Evolutionary conservation across 225 moss, liverwort and hornwort species (phyloP).

Genomic region (Polytrichum commune): DNA sequence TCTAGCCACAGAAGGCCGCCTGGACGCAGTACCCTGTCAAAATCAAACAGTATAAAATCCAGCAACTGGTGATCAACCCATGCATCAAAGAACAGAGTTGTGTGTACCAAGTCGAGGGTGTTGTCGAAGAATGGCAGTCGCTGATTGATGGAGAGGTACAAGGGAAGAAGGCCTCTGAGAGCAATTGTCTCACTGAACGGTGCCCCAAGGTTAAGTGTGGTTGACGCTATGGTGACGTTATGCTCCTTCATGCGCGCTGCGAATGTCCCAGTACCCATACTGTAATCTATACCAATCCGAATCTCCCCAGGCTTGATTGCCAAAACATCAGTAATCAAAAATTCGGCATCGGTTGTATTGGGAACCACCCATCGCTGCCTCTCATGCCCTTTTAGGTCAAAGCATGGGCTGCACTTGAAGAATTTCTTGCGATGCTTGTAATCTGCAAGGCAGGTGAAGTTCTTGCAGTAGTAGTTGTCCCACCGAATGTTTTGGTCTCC

Average conservation of each 20-base stretch:
- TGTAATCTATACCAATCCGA: conserved; percentile 64
- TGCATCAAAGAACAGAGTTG: conserved; percentile 55
- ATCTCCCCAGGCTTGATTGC: conserved; percentile 58
- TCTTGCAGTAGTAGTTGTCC: conserved; percentile 25
- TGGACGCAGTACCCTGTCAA: conserved; percentile 61
- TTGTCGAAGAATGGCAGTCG: conserved; percentile 79
- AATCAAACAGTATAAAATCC: conserved; percentile 67
- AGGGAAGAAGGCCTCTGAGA: conserved; percentile 62
- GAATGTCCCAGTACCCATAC: conserved; percentile 61
- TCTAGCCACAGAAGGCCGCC: conserved; percentile 73
- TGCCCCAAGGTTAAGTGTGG: conserved; percentile 65
- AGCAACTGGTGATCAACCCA: conserved; percentile 70
- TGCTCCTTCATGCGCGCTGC: conserved; percentile 73
- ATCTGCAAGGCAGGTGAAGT: conserved; percentile 31
- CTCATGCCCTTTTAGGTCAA: conserved; percentile 57
- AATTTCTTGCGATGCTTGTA: conserved; percentile 58
- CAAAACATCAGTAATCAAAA: conserved; percentile 62
- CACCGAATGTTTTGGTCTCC: conserved; percentile 17
- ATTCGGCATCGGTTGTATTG: conserved; percentile 50
- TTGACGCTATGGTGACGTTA: conserved; percentile 54
- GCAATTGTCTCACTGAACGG: conserved; percentile 73
- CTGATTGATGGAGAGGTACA: conserved; percentile 71
- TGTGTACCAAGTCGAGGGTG: conserved; percentile 68
- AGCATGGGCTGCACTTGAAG: conserved; percentile 71
- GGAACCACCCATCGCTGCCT: conserved; percentile 54